These are phyloP conservation scores for Pycnococcus provasolii DNA, from an alignment of 139 green algal genomes.

Conservation along the genomic window DNA sequence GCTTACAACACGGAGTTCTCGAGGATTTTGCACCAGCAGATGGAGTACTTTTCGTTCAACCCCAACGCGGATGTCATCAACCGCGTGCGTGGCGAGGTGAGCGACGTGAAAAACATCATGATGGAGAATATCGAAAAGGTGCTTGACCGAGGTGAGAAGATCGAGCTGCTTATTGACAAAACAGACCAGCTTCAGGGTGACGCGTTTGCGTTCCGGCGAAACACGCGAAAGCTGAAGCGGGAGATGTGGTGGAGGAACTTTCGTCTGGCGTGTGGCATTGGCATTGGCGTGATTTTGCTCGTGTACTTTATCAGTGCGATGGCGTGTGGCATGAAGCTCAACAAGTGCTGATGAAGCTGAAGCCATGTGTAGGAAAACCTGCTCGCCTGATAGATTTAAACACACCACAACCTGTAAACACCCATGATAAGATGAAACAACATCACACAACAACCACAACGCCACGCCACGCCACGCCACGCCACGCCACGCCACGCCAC, in stretches of 20 bases:
- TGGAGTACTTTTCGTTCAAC: slow-evolving; percentile 64
- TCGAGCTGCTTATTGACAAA: slow-evolving; percentile 90
- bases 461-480: too few species aligned
- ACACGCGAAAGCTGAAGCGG: slow-evolving; percentile 46
- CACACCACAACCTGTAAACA: too few species aligned
- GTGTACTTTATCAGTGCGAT: slow-evolving; percentile 47
- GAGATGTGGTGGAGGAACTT: slow-evolving; percentile 68
- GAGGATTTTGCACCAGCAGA: slow-evolving; percentile 53
- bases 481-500: too few species aligned
- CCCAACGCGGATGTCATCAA: slow-evolving; percentile 66
- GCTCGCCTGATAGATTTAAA: too few species aligned
- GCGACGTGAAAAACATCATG: slow-evolving; percentile 61
- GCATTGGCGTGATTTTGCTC: slow-evolving; percentile 32
- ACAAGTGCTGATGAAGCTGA: slow-evolving; percentile 7
- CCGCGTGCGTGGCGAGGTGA: slow-evolving; percentile 56
- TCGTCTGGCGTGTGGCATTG: slow-evolving; percentile 40
- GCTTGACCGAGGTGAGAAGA: slow-evolving; percentile 78
- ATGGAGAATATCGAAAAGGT: slow-evolving; percentile 73
- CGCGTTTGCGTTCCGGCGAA: slow-evolving; percentile 66
- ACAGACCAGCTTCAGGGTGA: slow-evolving; percentile 61
- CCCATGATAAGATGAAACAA: too few species aligned
- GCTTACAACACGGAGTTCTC: slow-evolving; percentile 73
- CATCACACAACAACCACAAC: too few species aligned
- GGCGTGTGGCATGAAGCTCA: slow-evolving; percentile 33
- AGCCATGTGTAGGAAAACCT: too few species aligned